These are phyloP conservation scores for Phytophthora agathidicida DNA, from an alignment of 352 stramenopile genomes.

Conservation along the genomic window DNA sequence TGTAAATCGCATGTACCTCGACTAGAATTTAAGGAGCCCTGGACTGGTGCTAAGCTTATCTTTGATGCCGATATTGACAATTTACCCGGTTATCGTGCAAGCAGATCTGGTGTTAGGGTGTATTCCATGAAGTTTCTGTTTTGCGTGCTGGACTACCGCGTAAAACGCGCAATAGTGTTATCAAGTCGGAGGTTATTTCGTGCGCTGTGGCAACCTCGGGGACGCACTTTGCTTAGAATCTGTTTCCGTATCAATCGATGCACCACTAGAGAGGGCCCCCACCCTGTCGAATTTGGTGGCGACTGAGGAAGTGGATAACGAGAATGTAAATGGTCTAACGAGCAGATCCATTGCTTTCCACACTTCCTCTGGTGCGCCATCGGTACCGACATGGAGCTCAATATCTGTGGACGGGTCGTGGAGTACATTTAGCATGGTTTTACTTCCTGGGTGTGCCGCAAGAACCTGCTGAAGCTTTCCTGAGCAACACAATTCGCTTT, in stretches of 20 bases:
- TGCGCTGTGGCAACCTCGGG: slow-evolving; percentile 14
- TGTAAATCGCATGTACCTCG: slow-evolving; percentile 22
- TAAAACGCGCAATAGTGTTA: too few species aligned
- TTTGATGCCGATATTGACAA: too few species aligned
- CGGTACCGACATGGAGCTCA: slow-evolving; percentile 48
- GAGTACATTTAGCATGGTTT: slow-evolving; percentile 33
- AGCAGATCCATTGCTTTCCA: slow-evolving; percentile 30
- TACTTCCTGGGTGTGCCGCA: slow-evolving; percentile 24
- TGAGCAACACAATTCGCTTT: slow-evolving; percentile 24
- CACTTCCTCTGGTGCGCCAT: slow-evolving; percentile 31
- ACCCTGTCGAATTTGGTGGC: neutral
- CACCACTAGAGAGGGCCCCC: neutral
- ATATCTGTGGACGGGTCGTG: slow-evolving; percentile 36
- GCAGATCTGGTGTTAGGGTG: too few species aligned
- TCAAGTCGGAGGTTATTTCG: too few species aligned
- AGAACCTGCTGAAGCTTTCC: slow-evolving; percentile 39
- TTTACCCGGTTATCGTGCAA: too few species aligned
- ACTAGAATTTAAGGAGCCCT: slow-evolving; percentile 4
- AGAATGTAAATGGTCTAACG: slow-evolving; percentile 6
- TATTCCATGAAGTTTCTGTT: too few species aligned
- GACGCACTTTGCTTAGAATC: slow-evolving; percentile 8
- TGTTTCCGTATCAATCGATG: neutral
- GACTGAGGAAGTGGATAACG: neutral
- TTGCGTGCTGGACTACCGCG: too few species aligned
- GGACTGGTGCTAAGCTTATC: neutral